Evolutionary conservation across 805 yeast species (phyloP), one percentile per base, ranked within the genome.

Genomic region (Pichia kluyveri): DNA sequence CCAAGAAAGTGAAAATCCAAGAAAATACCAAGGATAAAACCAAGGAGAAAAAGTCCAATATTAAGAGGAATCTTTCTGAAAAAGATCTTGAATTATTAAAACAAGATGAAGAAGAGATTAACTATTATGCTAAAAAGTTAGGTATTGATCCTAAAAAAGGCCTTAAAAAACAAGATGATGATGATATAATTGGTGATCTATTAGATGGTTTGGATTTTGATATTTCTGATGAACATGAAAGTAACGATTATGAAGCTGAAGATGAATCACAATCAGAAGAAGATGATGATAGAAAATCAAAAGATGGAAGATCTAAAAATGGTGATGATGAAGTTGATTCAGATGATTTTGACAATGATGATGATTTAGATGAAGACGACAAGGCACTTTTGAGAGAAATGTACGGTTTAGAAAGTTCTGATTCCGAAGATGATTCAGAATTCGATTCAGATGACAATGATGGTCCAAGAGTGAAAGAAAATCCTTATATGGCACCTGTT

Each of bases 71-170:
- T 51, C 26, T 45, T 11, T 64, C 69, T 8, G 70, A 76, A 2
- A 71, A 72, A 8, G 81, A 80, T 34, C 68, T 69, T 38, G 76
- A 74, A 7, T 61, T 73, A 38, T 58, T 76, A 53, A 66, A 67
- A 41, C 72, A 75, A 54, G 95, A 86, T 57, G 95, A 87, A 50
- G 81, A 77, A 48, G 96, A 90, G 45, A 82, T 86, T 66, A 77
- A 74, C 41, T 87, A 82, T 59, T 90, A 88, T 62, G 91, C 96
- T 5, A 84, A 84, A 54, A 82, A 85, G 58, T 69, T 90, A 15
- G 95, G 95, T 1, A 63, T 86, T 54, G 71, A 71, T 45, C 77
- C 80, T 51, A 76, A 79, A 1, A 74, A 72, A 45, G 72, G 71
- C n/a, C 67, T 83, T 43, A 65, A 71, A 31, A 75, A 75, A 51